phyloP scores from a whole-genome alignment of 192 early-diverging fungal species.

The Umbelopsis isabellina region DNA sequence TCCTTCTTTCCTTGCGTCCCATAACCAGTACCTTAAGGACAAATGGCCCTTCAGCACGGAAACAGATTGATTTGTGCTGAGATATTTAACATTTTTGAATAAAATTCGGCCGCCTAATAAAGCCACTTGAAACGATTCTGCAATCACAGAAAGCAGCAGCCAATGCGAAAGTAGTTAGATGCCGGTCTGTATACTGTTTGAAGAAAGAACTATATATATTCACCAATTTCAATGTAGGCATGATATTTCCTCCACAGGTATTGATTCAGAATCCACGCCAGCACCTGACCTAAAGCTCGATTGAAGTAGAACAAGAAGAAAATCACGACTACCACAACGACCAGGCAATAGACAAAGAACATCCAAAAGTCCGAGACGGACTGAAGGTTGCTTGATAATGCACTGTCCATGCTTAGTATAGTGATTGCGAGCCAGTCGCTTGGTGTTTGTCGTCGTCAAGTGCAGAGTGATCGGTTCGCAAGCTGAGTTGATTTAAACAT shows the following conservation, averaged over 20 bases:
- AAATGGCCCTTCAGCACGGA: constrained; percentile 73
- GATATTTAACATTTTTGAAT: constrained; percentile 77
- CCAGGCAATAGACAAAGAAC: constrained; percentile 68
- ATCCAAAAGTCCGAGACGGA: constrained; percentile 51
- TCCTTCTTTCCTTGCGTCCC: constrained; percentile 52
- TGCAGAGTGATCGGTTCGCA: constrained; percentile 1
- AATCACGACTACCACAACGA: constrained; percentile 66
- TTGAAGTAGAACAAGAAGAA: constrained; percentile 80
- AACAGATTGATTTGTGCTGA: constrained; percentile 72
- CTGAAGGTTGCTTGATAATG: constrained; percentile 22
- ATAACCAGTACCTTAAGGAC: constrained; percentile 74
- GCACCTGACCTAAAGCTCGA: constrained; percentile 61
- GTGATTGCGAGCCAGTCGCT: neutral
- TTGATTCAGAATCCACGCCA: constrained; percentile 62
- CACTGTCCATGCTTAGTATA: neutral
- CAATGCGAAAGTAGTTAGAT: too few species aligned
- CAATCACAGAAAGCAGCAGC: neutral
- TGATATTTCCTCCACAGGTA: constrained; percentile 70
- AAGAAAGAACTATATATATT: neutral
- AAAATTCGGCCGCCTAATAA: constrained; percentile 74
- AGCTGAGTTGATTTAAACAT: neutral
- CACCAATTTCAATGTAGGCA: constrained; percentile 75
- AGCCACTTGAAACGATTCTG: constrained; percentile 72
- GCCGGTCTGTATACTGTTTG: too few species aligned
- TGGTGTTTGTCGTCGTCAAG: neutral